These are phyloP conservation scores for Eucommia ulmoides DNA, from an alignment of 257 asterid genomes.

Conservation along the genomic window DNA sequence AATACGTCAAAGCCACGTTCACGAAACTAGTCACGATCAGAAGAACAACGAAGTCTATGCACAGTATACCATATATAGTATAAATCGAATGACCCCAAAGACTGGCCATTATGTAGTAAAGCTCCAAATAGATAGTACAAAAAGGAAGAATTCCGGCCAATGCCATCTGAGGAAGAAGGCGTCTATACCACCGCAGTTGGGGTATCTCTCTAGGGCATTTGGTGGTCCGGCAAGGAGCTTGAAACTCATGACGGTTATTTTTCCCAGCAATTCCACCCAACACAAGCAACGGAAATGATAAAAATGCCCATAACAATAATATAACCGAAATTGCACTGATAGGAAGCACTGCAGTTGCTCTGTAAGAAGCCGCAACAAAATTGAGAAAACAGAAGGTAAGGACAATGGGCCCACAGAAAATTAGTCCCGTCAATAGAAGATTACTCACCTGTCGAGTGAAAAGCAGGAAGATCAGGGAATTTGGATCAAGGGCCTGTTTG, in stretches of 20 bases:
- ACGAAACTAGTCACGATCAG: constrained; percentile 39
- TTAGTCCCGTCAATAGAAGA: constrained; percentile 14
- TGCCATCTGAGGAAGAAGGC: constrained; percentile 17
- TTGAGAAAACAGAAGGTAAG: constrained; percentile 17
- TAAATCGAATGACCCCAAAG: constrained; percentile 20
- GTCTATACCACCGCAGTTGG: constrained; percentile 12
- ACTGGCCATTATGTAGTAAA: constrained; percentile 14
- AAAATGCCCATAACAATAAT: constrained; percentile 10
- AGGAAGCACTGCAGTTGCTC: constrained; percentile 17
- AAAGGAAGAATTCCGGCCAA: constrained; percentile 20
- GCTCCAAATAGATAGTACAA: constrained; percentile 11
- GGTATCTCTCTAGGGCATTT: constrained; percentile 21
- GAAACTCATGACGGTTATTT: constrained; percentile 9
- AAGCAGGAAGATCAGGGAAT: background rate
- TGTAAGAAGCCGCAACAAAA: constrained; percentile 13
- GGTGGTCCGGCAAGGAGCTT: constrained; percentile 19
- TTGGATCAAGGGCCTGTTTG: background rate
- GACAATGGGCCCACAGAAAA: constrained; percentile 15
- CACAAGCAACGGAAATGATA: constrained; percentile 12
- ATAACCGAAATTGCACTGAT: constrained; percentile 7
- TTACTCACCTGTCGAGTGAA: constrained; percentile 14
- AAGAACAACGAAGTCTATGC: constrained; percentile 25
- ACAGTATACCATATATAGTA: constrained; percentile 9
- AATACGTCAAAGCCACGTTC: constrained; percentile 63
- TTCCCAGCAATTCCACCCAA: constrained; percentile 18